Percentiles rank a stretch among this genome's conserved stretches.
These are phyloP conservation scores for Penicillium fuscoglaucum DNA, from an alignment of 2,329 filamentous ascomycete species.

Conservation along the genomic window DNA sequence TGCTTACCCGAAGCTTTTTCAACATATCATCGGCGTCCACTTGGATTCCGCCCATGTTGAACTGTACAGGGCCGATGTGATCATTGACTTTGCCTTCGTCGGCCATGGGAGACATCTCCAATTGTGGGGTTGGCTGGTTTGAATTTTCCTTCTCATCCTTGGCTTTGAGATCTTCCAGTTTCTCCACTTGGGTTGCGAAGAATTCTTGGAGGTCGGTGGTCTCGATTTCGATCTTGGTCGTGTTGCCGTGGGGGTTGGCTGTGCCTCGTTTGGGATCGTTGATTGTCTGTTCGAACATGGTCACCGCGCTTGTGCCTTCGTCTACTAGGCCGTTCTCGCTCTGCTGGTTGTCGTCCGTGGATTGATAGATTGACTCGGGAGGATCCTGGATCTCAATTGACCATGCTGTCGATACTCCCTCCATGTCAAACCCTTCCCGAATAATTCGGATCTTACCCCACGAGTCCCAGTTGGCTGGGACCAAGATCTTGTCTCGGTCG, in stretches of 20 bases:
- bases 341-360: slow-evolving; percentile 28
- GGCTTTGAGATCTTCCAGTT: slow-evolving; percentile 65
- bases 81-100: slow-evolving; percentile 59
- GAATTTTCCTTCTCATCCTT: slow-evolving; percentile 54
- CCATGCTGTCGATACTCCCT: slow-evolving; percentile 82
- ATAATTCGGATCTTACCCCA: slow-evolving; percentile 96
- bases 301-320: slow-evolving; percentile 62
- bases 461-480: slow-evolving; percentile 97
- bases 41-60: slow-evolving; percentile 97
- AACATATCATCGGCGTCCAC: slow-evolving; percentile 94
- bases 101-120: slow-evolving; percentile 40
- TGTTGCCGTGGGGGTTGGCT: slow-evolving; percentile 50
- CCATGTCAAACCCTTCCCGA: slow-evolving; percentile 87
- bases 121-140: slow-evolving; percentile 35
- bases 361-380: slow-evolving; percentile 32
- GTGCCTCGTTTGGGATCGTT: slow-evolving; percentile 69
- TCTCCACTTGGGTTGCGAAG: slow-evolving; percentile 70
- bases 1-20: slow-evolving; percentile 73
- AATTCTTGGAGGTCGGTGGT: slow-evolving; percentile 77
- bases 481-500: slow-evolving; percentile 88
- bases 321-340: slow-evolving; percentile 21
- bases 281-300: slow-evolving; percentile 76
- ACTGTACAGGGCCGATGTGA: slow-evolving; percentile 91
- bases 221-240: slow-evolving; percentile 56
- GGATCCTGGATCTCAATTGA: slow-evolving; percentile 72